Percentiles rank a stretch among this genome's conserved stretches.
These are phyloP conservation scores for Sporothrix schenckii DNA, from an alignment of 2,329 filamentous ascomycete species.

Conservation along the genomic window DNA sequence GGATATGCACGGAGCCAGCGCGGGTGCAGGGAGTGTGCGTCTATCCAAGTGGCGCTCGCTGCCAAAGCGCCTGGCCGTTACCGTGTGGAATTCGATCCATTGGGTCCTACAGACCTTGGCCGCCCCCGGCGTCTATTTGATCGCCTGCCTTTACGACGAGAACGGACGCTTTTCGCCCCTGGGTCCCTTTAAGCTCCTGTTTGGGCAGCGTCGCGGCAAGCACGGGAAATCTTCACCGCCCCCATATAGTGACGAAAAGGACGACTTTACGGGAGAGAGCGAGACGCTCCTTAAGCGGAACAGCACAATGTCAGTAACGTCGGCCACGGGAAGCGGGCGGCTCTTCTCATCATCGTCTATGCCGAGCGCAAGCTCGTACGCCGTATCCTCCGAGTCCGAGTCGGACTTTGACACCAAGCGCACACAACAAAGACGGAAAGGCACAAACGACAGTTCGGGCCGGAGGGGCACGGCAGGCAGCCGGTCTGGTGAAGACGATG, in stretches of 20 bases:
- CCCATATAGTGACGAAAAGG: conserved; percentile 79
- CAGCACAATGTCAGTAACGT: conserved; percentile 29
- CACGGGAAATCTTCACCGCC: conserved; percentile 41
- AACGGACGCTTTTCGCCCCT: conserved; percentile 79
- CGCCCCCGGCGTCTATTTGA: conserved; percentile 78
- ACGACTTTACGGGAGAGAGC: conserved; percentile 57
- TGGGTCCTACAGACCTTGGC: conserved; percentile 78
- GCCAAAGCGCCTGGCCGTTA: conserved; percentile 70
- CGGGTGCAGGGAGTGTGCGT: conserved; percentile 39
- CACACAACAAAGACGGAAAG: conserved; percentile 24
- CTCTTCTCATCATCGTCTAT: conserved; percentile 52
- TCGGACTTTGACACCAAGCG: conserved; percentile 54
- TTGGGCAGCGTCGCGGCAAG: conserved; percentile 48
- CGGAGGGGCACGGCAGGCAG: conserved; percentile 33
- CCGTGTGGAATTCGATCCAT: conserved; percentile 73
- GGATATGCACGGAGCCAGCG: conserved; percentile 35
- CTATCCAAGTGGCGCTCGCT: conserved; percentile 58
- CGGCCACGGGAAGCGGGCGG: conserved; percentile 26
- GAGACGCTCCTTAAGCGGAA: conserved; percentile 31
- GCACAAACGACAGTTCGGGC: neutral
- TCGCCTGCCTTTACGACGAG: conserved; percentile 81
- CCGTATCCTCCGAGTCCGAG: conserved; percentile 72
- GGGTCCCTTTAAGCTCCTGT: conserved; percentile 69
- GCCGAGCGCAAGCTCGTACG: conserved; percentile 53
- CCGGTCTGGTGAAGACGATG: conserved; percentile 40